Conservation (phyloP, 192 early-diverging fungal species). For the Backusella mclennaniae region DNA sequence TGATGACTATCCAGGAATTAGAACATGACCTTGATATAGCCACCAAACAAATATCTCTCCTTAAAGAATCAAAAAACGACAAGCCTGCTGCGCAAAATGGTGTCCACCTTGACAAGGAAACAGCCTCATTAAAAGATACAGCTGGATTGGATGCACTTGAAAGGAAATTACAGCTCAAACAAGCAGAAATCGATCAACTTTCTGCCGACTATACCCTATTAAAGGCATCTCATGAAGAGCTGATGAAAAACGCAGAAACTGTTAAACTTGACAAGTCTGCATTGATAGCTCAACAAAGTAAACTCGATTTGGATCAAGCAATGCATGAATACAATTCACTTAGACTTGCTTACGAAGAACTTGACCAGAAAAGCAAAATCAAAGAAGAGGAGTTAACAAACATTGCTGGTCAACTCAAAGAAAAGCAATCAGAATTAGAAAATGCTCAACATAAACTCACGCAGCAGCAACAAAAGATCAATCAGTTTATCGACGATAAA, state of each 20-base stretch:
- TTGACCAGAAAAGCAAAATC: not conserved
- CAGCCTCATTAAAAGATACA: not conserved
- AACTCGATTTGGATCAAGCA: not conserved
- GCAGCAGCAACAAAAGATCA: not conserved
- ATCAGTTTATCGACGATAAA: not conserved
- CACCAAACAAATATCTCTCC: not conserved
- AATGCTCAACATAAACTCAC: not conserved
- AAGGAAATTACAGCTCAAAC: not conserved
- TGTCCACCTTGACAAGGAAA: not conserved
- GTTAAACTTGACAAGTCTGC: not conserved
- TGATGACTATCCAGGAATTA: not conserved
- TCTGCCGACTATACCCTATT: not conserved
- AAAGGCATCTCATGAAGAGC: not conserved
- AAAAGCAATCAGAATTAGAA: not conserved
- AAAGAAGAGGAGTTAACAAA: not conserved
- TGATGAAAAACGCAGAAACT: not conserved
- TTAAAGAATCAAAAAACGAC: not conserved
- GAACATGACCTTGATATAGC: not conserved
- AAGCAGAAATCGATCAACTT: not conserved
- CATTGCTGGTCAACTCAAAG: not conserved
- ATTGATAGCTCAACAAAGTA: not conserved
- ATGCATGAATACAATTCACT: constrained; percentile 1
- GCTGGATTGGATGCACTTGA: not conserved
- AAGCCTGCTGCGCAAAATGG: not conserved
- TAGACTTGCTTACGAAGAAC: not conserved